Evolutionary conservation across 768 basidiomycete genomes (phyloP), one percentile per base, ranked within the genome.

Genomic region (Rhizopogon sp.): DNA sequence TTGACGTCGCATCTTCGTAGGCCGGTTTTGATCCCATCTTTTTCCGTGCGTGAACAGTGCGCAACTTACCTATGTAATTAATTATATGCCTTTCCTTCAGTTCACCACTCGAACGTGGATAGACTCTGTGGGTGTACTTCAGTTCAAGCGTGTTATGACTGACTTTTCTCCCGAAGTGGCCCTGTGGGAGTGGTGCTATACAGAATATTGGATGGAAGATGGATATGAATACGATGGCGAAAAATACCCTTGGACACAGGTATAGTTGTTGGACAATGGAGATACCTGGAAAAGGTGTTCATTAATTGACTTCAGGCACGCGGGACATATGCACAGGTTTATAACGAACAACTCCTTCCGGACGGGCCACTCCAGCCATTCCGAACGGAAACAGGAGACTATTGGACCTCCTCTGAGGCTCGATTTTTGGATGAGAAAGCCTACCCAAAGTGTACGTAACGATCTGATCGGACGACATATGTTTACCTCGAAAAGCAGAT

Each of bases 101-200:
- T 66, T 60, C 65, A 66, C 37, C 65, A 66, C 31, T 29, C 53
- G 53, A 66, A 61, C 25, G 57, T 65, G 3, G 66, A 67, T 43
- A 62, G 65, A 20, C 44, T 66, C 25, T 20, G 65, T 66, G 46
- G 9, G 64, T 60, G 17, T 20, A 14, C 22, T 28, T 37, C 14
- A 13, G 35, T 28, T 9, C 5, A 28, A 29, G 10, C 28, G 6
- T 13, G 20, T n/a, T 8, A 39, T 64, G 22, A 10, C 16, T 41
- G 39, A 58, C 39, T 14, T 6, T 6, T 33, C 8, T 14, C n/a
- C 20, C 17, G 7, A 37, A 68, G 67, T 59, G 28, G 67, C 67
- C 8, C 47, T 68, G 50, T 68, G 67, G 67, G 67, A 68, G 17
- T 68, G 68, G 63, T 65, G 58, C 49, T 68, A 68, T 52, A 46